Conservation (phyloP, 2,329 filamentous ascomycete genomes). For the Myriosclerotinia curreyana region DNA sequence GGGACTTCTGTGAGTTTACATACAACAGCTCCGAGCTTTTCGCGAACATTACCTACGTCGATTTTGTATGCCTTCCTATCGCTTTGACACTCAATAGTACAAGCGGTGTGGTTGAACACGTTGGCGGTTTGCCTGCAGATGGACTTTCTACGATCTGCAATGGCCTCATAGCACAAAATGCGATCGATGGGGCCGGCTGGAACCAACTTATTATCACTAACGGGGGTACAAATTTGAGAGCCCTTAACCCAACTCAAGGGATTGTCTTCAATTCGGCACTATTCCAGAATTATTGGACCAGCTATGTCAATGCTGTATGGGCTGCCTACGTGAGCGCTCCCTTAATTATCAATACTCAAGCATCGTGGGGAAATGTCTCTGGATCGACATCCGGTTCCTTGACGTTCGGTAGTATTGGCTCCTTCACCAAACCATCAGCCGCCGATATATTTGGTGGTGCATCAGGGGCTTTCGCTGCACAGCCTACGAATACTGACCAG, state of each 20-base stretch:
- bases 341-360: constrained; percentile 64
- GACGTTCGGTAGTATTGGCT: constrained; percentile 44
- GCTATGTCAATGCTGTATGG: constrained; percentile 48
- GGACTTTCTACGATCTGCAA: constrained; percentile 55
- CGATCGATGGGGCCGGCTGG: constrained; percentile 58
- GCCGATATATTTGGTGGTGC: constrained; percentile 65
- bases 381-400: constrained; percentile 42
- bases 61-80: constrained; percentile 66
- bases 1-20: constrained; percentile 68
- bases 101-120: constrained; percentile 44
- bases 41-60: constrained; percentile 69
- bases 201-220: constrained; percentile 46
- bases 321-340: constrained; percentile 41
- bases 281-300: constrained; percentile 45
- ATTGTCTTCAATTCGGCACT: constrained; percentile 42
- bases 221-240: constrained; percentile 41
- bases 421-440: constrained; percentile 55
- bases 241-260: constrained; percentile 43
- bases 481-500: constrained; percentile 34
- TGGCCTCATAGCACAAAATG: constrained; percentile 53
- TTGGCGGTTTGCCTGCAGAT: constrained; percentile 54
- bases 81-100: constrained; percentile 49
- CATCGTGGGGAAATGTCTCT: constrained; percentile 51
- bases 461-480: constrained; percentile 54
- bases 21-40: constrained; percentile 60